Conservation (phyloP, 768 basidiomycete genomes). For the Podaxis pistillaris region DNA sequence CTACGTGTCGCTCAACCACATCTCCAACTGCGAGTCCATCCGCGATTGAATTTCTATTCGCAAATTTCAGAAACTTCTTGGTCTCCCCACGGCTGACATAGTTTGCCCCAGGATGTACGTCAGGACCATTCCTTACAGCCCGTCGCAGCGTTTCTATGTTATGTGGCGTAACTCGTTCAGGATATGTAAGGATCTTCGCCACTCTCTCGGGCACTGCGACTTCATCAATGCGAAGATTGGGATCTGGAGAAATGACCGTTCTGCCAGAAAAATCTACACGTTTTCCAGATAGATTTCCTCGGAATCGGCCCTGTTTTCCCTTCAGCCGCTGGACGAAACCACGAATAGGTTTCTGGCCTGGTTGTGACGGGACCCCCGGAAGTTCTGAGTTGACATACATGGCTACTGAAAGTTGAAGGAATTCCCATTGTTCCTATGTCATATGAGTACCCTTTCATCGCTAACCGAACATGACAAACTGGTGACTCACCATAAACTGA, state of each 20-base stretch:
- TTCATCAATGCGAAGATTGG: constrained; percentile 98
- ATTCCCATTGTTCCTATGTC: constrained; percentile 94
- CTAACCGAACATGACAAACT: not conserved
- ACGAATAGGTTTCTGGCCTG: constrained; percentile 91
- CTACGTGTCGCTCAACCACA: constrained; percentile 90
- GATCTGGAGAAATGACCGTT: constrained; percentile 98
- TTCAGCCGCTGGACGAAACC: constrained; percentile 98
- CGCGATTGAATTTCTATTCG: constrained; percentile 76
- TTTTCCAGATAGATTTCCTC: constrained; percentile 97
- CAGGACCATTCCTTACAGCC: constrained; percentile 85
- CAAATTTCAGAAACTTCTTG: constrained; percentile 90
- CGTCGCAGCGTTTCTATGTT: constrained; percentile 77
- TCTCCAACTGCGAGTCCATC: constrained; percentile 85
- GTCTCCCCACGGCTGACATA: constrained; percentile 82
- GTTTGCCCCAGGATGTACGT: constrained; percentile 93
- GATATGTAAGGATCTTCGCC: constrained; percentile 93
- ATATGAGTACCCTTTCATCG: not conserved
- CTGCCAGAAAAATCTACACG: constrained; percentile 98
- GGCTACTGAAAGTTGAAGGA: constrained; percentile 89
- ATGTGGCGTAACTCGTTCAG: constrained; percentile 89
- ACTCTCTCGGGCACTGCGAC: constrained; percentile 97
- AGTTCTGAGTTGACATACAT: constrained; percentile 98
- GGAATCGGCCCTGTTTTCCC: constrained; percentile 98
- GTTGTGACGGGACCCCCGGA: constrained; percentile 86
- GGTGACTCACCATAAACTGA: constrained; percentile 75